Evolutionary conservation across 495 filamentous ascomycete species (phyloP).

Genomic region (Hypomontagnella monticulosa): DNA sequence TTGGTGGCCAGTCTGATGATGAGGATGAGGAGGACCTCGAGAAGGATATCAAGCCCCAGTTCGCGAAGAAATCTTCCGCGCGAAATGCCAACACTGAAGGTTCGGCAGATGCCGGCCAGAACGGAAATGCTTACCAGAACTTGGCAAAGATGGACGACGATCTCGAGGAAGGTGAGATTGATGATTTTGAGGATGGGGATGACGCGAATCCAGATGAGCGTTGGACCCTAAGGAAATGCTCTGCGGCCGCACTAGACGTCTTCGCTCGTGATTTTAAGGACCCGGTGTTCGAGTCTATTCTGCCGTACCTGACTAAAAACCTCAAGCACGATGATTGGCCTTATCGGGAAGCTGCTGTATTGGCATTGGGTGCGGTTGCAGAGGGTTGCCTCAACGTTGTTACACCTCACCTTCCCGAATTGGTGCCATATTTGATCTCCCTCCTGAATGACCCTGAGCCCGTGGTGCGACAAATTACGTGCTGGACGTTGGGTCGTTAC

Average conservation of each 20-base stretch:
- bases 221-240: conserved; percentile 98
- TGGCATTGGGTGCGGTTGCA: conserved; percentile 93
- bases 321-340: conserved; percentile 90
- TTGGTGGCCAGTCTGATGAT: conserved; percentile 86
- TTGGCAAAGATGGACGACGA: conserved; percentile 70
- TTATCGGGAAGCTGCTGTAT: conserved; percentile 91
- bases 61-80: conserved; percentile 74
- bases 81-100: conserved; percentile 62
- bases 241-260: conserved; percentile 93
- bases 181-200: conserved; percentile 77
- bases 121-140: conserved; percentile 60
- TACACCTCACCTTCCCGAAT: conserved; percentile 86
- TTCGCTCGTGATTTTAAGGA: conserved; percentile 89
- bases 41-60: conserved; percentile 92
- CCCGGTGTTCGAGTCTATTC: conserved; percentile 86
- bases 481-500: conserved; percentile 95
- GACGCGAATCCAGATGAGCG: conserved; percentile 86
- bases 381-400: conserved; percentile 94
- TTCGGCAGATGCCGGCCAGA: conserved; percentile 61
- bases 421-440: conserved; percentile 90
- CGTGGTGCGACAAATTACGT: conserved; percentile 96
- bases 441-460: conserved; percentile 86
- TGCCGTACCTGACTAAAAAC: conserved; percentile 93
- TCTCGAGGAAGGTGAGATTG: conserved; percentile 89
- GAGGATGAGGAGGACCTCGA: conserved; percentile 90